A percentile compares a stretch with the other conserved stretches of the same genome.
Evolutionary conservation across 192 early-diverging fungal genomes (phyloP).

Genomic region (Chytriomyces sp.): DNA sequence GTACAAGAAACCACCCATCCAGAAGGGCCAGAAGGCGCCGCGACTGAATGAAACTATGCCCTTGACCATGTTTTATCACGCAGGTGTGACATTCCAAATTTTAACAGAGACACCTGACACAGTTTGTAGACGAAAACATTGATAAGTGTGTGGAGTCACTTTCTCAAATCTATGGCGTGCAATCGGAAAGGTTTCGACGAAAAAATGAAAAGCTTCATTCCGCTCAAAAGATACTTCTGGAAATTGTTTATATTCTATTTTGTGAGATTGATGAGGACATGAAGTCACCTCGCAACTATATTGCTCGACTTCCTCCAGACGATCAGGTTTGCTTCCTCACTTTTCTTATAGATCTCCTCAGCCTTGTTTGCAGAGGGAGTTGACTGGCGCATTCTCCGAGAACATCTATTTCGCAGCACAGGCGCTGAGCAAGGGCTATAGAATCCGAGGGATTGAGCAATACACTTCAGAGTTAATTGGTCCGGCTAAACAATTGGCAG

Average conservation of each 20-base stretch:
- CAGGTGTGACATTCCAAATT: conserved; percentile 29
- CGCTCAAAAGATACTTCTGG: conserved; percentile 57
- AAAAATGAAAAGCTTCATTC: conserved; percentile 59
- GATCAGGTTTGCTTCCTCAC: conserved; percentile 35
- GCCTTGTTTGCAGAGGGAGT: conserved; percentile 52
- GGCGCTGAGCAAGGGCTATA: conserved; percentile 63
- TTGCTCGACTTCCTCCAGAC: conserved; percentile 62
- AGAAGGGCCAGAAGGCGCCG: conserved; percentile 27
- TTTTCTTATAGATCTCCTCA: neutral
- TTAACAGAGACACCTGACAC: neutral
- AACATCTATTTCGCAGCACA: conserved; percentile 74
- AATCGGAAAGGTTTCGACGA: conserved; percentile 29
- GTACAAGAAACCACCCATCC: conserved; percentile 15
- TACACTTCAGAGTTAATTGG: conserved; percentile 54
- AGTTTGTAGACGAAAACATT: conserved; percentile 39
- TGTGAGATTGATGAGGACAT: conserved; percentile 41
- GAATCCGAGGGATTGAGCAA: conserved; percentile 69
- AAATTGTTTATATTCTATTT: conserved; percentile 56
- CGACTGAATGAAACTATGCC: conserved; percentile 47
- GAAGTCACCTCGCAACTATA: conserved; percentile 56
- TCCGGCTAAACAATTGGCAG: conserved; percentile 54
- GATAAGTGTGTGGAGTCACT: conserved; percentile 30
- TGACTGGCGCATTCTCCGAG: conserved; percentile 67
- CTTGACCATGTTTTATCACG: conserved; percentile 45
- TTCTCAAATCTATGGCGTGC: conserved; percentile 16